Evolutionary conservation across 176 grass and related monocot genomes (phyloP).

Genomic region (Rhynchospora tenuis): DNA sequence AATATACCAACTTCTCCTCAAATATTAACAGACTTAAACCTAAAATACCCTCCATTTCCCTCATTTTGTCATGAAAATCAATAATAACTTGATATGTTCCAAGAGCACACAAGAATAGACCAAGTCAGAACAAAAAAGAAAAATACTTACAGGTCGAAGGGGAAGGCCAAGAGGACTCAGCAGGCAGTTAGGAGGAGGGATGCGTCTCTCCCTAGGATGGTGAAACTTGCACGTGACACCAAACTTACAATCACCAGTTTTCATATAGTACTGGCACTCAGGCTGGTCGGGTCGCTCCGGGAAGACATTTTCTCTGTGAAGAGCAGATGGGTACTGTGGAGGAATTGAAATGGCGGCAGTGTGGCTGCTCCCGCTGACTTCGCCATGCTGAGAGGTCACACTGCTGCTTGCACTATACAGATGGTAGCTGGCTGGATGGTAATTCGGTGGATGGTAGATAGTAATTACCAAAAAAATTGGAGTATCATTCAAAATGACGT

Average conservation of each 20-base stretch:
- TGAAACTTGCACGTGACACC: slow-evolving; percentile 95
- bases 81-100: neutral
- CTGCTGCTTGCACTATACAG: slow-evolving; percentile 26
- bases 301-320: slow-evolving; percentile 82
- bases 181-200: slow-evolving; percentile 76
- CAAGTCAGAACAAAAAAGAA: slow-evolving; percentile 2
- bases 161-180: slow-evolving; percentile 93
- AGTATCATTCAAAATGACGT: too few relatives aligned
- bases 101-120: neutral
- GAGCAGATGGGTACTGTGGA: slow-evolving; percentile 46
- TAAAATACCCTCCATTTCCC: neutral
- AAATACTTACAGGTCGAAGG: slow-evolving; percentile 68
- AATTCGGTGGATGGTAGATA: too few relatives aligned
- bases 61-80: neutral
- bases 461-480: too few relatives aligned
- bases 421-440: slow-evolving; percentile 55
- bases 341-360: slow-evolving; percentile 49
- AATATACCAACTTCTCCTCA: neutral
- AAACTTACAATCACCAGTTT: slow-evolving; percentile 99
- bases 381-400: slow-evolving; percentile 67
- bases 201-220: slow-evolving; percentile 70
- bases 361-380: slow-evolving; percentile 44
- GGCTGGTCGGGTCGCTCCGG: slow-evolving; percentile 96
- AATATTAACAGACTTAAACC: neutral
- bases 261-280: slow-evolving; percentile 99